Evolutionary conservation across 305 asterid genomes (phyloP), one percentile per base, ranked within the genome.

Genomic region (Rubia balearica): DNA sequence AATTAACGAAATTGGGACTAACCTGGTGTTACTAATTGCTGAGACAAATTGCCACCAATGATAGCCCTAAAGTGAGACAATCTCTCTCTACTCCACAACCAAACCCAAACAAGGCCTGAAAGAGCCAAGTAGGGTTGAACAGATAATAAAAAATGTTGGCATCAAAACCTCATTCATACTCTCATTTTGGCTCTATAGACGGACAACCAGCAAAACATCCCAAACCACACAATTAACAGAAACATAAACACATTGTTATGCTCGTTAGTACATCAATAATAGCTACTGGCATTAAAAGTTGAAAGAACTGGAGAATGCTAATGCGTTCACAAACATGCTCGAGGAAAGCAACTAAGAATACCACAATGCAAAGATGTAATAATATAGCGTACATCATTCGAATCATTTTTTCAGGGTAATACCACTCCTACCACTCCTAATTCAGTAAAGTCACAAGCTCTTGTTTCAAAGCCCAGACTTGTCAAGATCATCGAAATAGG

Each of bases 401-500:
- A 8, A 46, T 2, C 17, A 2, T 36, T 17, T 2, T 53, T n/a
- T 17, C 6, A 19, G 24, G 24, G 40, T 36, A 36, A 4, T 36
- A 36, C 36, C n/a, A 17, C 57, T 51, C 57, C 57, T 51, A 51
- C 57, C n/a, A 0, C 57, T 17, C 19, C 6, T 0, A 67, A 27
- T 8, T 33, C 27, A 24, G 71, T 56, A 16, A 68, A 67, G 40
- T 73, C 61, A 66, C 6, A 41, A 17, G 40, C 40, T 36, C 40
- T 60, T 48, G 51, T 41, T 69, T 76, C 72, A 83, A 67, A 81
- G 82, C 11, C 1, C 43, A 11, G 84, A 49, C 73, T 94, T 91
- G 87, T 88, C 96, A 16, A 94, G 89, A 74, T 89, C 93, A 71
- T 88, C 93, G n/a, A 94, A 94, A 65, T 91, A 94, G 59, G 88